These are phyloP conservation scores for Whalleya microplaca DNA, from an alignment of 2,329 filamentous ascomycete genomes.

Conservation along the genomic window DNA sequence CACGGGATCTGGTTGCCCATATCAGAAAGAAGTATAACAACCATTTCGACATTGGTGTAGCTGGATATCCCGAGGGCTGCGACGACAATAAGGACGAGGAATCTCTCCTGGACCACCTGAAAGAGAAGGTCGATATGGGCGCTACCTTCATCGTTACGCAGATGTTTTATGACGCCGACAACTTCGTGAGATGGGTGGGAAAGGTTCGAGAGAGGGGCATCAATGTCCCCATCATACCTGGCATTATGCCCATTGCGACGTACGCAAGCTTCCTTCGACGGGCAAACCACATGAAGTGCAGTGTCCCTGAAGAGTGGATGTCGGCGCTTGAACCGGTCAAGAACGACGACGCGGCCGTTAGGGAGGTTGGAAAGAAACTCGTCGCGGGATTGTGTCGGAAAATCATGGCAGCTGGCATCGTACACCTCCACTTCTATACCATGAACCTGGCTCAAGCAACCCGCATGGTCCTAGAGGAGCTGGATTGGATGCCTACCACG, in stretches of 20 bases:
- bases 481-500: slow-evolving; percentile 77
- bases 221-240: slow-evolving; percentile 79
- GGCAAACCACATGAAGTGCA: slow-evolving; percentile 88
- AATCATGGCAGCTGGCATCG: slow-evolving; percentile 79
- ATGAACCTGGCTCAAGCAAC: slow-evolving; percentile 98
- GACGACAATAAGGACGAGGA: slow-evolving; percentile 92
- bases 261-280: slow-evolving; percentile 90
- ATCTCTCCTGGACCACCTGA: slow-evolving; percentile 84
- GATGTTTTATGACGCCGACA: slow-evolving; percentile 99
- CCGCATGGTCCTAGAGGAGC: slow-evolving; percentile 89
- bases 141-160: slow-evolving; percentile 95
- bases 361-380: slow-evolving; percentile 84
- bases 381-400: slow-evolving; percentile 89
- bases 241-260: slow-evolving; percentile 95
- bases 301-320: slow-evolving; percentile 80
- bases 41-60: slow-evolving; percentile 97
- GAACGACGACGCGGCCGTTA: slow-evolving; percentile 92
- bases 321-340: slow-evolving; percentile 87
- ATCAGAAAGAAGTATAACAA: slow-evolving; percentile 79
- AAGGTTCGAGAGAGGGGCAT: slow-evolving; percentile 88
- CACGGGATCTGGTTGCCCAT: slow-evolving; percentile 79
- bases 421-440: slow-evolving; percentile 96
- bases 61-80: slow-evolving; percentile 93
- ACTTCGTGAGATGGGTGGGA: slow-evolving; percentile 88
- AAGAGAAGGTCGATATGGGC: slow-evolving; percentile 95